phyloP scores from a whole-genome alignment of 768 basidiomycete species.

The Kwoniella heveanensis region DNA sequence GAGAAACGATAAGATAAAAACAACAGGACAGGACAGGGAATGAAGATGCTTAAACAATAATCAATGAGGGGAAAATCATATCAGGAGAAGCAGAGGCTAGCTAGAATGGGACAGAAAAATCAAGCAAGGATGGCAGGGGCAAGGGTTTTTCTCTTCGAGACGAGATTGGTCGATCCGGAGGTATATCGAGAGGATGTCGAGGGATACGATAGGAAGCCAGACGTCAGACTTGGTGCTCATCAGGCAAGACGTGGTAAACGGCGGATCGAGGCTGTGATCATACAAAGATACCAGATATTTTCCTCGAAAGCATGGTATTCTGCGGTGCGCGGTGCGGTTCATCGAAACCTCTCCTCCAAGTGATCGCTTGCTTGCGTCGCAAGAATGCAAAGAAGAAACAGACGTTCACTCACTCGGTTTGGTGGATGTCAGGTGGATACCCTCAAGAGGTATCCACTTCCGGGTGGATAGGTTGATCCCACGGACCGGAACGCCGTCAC shows the following conservation, averaged over 20 bases:
- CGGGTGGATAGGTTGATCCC: background rate
- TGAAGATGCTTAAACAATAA: too few species aligned
- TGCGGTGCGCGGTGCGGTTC: background rate
- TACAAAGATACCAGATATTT: too few species aligned
- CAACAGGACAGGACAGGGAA: too few species aligned
- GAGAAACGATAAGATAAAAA: too few species aligned
- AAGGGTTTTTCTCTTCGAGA: too few species aligned
- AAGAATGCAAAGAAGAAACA: background rate
- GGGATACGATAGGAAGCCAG: background rate
- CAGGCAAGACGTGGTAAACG: background rate
- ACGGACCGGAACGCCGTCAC: constrained; percentile 1
- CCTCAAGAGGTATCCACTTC: background rate
- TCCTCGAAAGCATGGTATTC: too few species aligned
- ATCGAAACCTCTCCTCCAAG: background rate
- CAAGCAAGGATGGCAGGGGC: too few species aligned
- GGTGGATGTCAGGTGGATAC: background rate
- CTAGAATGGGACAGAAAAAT: too few species aligned
- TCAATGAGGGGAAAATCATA: too few species aligned
- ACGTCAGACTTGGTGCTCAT: background rate
- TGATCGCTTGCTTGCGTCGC: background rate
- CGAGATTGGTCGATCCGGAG: too few species aligned
- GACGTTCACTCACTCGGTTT: background rate
- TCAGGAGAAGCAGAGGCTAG: too few species aligned
- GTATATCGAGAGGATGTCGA: background rate
- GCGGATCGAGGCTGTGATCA: background rate